Evolutionary conservation across 31 red algal genomes (phyloP), one percentile per base, ranked within the genome.

Genomic region (Endocladia muricata): DNA sequence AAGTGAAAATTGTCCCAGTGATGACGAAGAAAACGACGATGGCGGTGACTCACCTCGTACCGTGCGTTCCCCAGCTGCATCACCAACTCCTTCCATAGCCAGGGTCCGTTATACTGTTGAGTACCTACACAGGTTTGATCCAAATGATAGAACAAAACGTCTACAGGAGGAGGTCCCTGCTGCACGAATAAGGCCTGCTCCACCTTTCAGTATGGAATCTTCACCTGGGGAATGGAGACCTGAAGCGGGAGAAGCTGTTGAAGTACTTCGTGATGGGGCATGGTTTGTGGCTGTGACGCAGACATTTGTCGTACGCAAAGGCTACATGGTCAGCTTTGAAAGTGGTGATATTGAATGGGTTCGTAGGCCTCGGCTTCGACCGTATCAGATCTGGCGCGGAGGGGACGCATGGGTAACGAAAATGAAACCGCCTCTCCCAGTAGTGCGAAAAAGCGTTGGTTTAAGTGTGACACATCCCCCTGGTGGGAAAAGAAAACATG

Each of bases 351-450:
- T 76, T 41, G 40, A 66, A 11, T 93, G 90, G 90, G 49, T 81
- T 61, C 76, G 68, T 19, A 68, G 76, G 19, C 76, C 68, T 37
- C 23, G 39, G 51, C 59, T 93, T 58, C 65, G 90, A 2, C 76
- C 90, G 68, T 82, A 87, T 41, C 81, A 72, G 19, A 93, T 80
- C 28, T 93, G 90, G 90, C 75, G 76, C 8, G 90, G 90, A 2
- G 81, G 81, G 17, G 55, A 74, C 19, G 55, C 58, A 23, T 93
- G 90, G 90, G 81, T 80, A 51, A 52, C 78, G 57, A 86, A 85
- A 70, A 93, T 58, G 43, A 93, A 93, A 58, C 39, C 81, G 40
- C 90, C 90, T 6, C 36, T 86, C 9, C 51, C 82, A 28, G 68
- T 93, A 41, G 59, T 68, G 42, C 65, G 81, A 25, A 79, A 85